A percentile compares a stretch with the other conserved stretches of the same genome.
phyloP scores from a whole-genome alignment of 1,284 basidiomycete species.

The Marasmius sp. region DNA sequence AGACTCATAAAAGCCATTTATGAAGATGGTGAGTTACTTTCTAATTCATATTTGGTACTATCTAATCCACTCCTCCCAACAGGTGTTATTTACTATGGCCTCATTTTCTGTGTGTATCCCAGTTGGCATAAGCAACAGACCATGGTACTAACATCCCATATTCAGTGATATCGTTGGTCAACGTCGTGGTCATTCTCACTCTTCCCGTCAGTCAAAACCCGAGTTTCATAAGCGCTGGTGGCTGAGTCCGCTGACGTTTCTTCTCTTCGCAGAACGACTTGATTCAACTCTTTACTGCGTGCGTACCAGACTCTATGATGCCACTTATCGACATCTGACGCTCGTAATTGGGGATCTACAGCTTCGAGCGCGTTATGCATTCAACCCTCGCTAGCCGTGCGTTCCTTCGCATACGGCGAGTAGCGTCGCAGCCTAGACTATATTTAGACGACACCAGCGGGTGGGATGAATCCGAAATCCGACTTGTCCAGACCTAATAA shows the following conservation, averaged over 20 bases:
- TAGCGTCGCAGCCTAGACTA: background rate
- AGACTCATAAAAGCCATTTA: background rate
- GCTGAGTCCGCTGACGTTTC: too few relatives aligned
- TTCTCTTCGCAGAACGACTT: background rate
- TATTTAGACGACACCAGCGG: too few relatives aligned
- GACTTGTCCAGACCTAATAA: too few relatives aligned
- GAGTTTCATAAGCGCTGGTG: background rate
- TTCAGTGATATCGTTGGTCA: background rate
- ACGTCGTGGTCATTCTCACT: background rate
- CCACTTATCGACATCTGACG: background rate
- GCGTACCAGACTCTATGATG: background rate
- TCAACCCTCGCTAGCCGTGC: background rate
- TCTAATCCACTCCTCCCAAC: background rate
- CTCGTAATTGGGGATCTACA: background rate
- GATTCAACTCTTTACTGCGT: background rate
- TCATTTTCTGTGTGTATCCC: background rate
- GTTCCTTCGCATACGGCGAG: background rate
- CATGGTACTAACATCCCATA: background rate
- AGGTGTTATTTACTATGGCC: background rate
- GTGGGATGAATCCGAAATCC: too few relatives aligned
- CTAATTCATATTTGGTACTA: background rate
- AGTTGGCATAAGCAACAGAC: too few relatives aligned
- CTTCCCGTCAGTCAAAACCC: background rate
- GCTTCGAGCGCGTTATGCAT: background rate
- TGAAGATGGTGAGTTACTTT: background rate